Percentiles rank a stretch among this genome's conserved stretches.
Evolutionary conservation across 192 early-diverging fungal genomes (phyloP).

Genomic region (Coemansia sp.): DNA sequence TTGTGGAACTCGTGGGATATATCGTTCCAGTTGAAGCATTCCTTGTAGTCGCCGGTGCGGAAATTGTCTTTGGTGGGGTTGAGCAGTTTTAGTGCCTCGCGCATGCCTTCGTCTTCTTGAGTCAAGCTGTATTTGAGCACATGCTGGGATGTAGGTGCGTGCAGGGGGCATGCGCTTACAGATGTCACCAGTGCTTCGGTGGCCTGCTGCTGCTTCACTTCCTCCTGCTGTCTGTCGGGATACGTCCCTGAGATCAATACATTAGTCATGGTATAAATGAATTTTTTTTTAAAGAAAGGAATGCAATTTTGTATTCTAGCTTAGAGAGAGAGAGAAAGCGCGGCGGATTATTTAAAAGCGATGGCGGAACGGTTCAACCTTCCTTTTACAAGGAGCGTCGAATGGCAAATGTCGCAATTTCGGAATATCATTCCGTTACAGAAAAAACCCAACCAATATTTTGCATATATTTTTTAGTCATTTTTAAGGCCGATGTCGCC

Average conservation of each 20-base stretch:
- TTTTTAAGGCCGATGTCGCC: not conserved
- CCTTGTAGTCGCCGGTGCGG: constrained; percentile 27
- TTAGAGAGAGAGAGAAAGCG: too few species aligned
- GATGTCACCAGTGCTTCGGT: not conserved
- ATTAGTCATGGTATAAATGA: constrained; percentile 15
- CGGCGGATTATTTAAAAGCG: not conserved
- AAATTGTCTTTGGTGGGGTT: constrained; percentile 18
- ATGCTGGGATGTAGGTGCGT: constrained; percentile 3
- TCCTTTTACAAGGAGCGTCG: not conserved
- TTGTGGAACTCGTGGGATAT: constrained; percentile 15
- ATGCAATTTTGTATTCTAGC: too few species aligned
- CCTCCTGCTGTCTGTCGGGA: not conserved
- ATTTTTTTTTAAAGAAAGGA: not conserved
- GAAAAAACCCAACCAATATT: not conserved
- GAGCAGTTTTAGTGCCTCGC: constrained; percentile 29
- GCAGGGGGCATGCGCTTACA: constrained; percentile 6
- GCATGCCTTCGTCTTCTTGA: constrained; percentile 38
- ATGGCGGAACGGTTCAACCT: not conserved
- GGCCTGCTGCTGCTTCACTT: not conserved
- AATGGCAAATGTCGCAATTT: constrained; percentile 1
- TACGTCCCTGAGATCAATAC: constrained; percentile 9
- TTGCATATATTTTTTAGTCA: not conserved
- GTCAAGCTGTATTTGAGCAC: constrained; percentile 21
- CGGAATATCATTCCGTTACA: not conserved
- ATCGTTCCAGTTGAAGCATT: constrained; percentile 41